Conservation (phyloP, 75 land plant genomes). For the Sequoia sempervirens region DNA sequence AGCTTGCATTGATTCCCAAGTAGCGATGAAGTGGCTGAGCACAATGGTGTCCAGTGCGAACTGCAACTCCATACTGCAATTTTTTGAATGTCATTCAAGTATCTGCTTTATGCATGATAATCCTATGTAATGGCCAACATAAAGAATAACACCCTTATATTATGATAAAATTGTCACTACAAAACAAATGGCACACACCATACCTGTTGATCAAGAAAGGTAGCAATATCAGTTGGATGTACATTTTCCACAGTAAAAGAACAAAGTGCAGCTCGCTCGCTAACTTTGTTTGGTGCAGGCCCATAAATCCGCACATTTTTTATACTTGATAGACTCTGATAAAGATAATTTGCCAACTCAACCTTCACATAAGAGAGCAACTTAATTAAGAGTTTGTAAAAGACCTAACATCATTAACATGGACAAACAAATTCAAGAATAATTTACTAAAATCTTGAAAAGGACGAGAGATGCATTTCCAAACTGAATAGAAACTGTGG, state of each 20-base stretch:
- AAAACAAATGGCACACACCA: not conserved
- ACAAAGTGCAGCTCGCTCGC: slow-evolving; percentile 82
- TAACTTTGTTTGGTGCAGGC: slow-evolving; percentile 45
- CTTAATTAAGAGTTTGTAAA: not conserved
- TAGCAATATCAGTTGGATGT: slow-evolving; percentile 85
- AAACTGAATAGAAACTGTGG: not conserved
- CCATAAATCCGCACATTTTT: slow-evolving; percentile 74
- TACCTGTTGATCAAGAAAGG: slow-evolving; percentile 83
- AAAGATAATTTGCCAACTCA: slow-evolving; percentile 67
- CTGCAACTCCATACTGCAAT: slow-evolving; percentile 86
- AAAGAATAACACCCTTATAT: not conserved
- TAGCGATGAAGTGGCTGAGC: slow-evolving; percentile 81
- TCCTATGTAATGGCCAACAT: not conserved
- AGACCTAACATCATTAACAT: not conserved
- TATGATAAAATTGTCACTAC: slow-evolving; percentile 1
- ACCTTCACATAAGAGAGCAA: slow-evolving; percentile 22
- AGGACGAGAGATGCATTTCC: not conserved
- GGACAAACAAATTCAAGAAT: not conserved
- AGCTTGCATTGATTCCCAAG: slow-evolving; percentile 67
- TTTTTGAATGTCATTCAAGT: not conserved
- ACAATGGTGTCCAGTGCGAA: slow-evolving; percentile 93
- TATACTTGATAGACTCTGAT: slow-evolving; percentile 46
- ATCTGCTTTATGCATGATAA: not conserved
- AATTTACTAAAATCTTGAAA: not conserved
- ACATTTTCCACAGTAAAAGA: slow-evolving; percentile 70